A percentile compares a stretch with the other conserved stretches of the same genome.
These are phyloP conservation scores for Balakata baccata DNA, from an alignment of 345 rosid species.

Conservation along the genomic window DNA sequence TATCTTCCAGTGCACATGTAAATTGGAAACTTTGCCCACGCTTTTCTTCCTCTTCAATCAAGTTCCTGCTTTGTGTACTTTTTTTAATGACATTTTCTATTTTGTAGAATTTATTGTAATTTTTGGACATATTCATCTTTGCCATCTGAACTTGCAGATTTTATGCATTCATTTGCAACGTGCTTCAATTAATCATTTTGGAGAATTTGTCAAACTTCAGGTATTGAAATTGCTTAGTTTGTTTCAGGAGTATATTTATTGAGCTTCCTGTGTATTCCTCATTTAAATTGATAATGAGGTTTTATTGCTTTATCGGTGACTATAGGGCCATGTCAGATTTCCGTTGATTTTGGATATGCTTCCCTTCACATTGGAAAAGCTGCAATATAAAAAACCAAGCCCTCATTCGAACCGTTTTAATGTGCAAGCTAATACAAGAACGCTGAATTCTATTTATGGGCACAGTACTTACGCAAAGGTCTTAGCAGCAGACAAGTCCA, in stretches of 20 bases:
- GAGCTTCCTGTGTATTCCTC: not conserved
- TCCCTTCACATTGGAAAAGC: constrained; percentile 35
- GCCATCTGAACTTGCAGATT: constrained; percentile 51
- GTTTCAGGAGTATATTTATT: constrained; percentile 2
- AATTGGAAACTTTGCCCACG: not conserved
- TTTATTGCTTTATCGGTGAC: constrained; percentile 10
- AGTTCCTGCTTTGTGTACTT: not conserved
- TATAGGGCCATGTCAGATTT: constrained; percentile 62
- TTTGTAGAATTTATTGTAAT: not conserved
- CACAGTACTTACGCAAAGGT: constrained; percentile 18
- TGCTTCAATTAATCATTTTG: constrained; percentile 51
- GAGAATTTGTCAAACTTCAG: constrained; percentile 68
- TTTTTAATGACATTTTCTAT: not conserved
- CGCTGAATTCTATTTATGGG: constrained; percentile 23
- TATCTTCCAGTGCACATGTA: not conserved
- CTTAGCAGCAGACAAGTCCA: constrained; percentile 17
- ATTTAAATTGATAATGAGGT: constrained; percentile 4
- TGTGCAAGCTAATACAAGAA: constrained; percentile 17
- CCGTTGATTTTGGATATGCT: constrained; percentile 54
- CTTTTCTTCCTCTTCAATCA: constrained; percentile 1
- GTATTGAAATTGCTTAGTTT: constrained; percentile 31
- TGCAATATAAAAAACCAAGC: constrained; percentile 30
- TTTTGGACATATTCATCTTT: not conserved
- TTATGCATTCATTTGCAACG: constrained; percentile 82
- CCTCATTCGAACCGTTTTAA: constrained; percentile 18